phyloP scores from a whole-genome alignment of 169 alveolate species.

The Besnoitia besnoiti region DNA sequence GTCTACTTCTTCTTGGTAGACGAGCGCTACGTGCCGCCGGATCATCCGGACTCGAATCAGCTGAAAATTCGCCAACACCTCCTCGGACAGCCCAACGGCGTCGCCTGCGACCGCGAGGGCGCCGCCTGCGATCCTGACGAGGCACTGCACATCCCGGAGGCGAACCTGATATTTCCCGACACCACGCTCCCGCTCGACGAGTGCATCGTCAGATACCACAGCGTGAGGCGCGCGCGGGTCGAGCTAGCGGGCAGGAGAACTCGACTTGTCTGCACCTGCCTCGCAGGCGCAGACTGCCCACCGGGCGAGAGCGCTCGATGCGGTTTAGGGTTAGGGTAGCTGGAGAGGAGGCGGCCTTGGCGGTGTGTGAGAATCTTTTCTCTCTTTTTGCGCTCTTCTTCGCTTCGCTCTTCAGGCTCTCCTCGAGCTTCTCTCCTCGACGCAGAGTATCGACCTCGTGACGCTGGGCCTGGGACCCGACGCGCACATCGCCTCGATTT shows the following conservation, averaged over 20 bases:
- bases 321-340: no score
- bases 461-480: slow-evolving; percentile 70
- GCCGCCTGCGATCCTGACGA: neutral
- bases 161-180: slow-evolving; percentile 56
- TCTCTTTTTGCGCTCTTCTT: neutral
- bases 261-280: no score
- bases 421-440: neutral
- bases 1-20: slow-evolving; percentile 69
- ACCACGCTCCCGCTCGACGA: slow-evolving; percentile 68
- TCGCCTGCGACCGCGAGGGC: neutral
- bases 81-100: slow-evolving; percentile 41
- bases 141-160: slow-evolving; percentile 22
- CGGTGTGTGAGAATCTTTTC: neutral
- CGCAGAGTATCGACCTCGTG: slow-evolving; percentile 42
- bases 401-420: neutral
- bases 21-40: slow-evolving; percentile 69
- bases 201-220: slow-evolving; percentile 64
- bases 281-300: no score
- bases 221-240: no score
- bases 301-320: no score
- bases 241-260: no score
- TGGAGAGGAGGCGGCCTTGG: no score
- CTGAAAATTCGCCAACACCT: slow-evolving; percentile 61
- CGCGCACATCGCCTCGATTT: slow-evolving; percentile 68
- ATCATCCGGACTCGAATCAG: slow-evolving; percentile 60